These are phyloP conservation scores for Rubus idaeus DNA, from an alignment of 306 rosid genomes.

Conservation along the genomic window DNA sequence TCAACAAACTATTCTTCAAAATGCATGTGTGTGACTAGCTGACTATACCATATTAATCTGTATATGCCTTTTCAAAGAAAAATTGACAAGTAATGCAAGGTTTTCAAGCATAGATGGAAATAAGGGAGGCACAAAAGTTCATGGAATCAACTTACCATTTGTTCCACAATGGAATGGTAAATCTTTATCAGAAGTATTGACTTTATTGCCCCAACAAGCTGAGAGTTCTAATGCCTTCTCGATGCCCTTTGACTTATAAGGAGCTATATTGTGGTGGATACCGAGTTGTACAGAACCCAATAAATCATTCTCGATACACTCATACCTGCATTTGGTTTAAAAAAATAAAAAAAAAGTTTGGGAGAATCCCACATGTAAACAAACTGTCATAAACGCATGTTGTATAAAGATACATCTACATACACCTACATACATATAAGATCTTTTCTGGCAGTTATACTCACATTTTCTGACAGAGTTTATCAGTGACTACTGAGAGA, in stretches of 20 bases:
- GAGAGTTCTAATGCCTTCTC: constrained; percentile 86
- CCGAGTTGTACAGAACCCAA: constrained; percentile 68
- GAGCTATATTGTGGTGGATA: constrained; percentile 82
- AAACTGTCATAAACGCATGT: not conserved
- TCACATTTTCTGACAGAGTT: constrained; percentile 76
- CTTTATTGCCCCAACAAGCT: constrained; percentile 43
- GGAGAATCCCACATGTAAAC: not conserved
- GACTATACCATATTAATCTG: not conserved
- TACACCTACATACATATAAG: not conserved
- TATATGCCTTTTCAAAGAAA: no score
- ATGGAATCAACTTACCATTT: constrained; percentile 37
- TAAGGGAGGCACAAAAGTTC: not conserved
- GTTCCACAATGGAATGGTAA: constrained; percentile 37
- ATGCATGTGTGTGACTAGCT: not conserved
- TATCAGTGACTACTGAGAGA: constrained; percentile 59
- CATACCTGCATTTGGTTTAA: constrained; percentile 66
- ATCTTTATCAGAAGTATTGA: constrained; percentile 39
- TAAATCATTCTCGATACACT: constrained; percentile 85
- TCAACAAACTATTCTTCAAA: not conserved
- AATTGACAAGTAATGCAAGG: not conserved
- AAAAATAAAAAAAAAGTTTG: constrained; percentile 23
- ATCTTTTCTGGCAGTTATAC: constrained; percentile 25
- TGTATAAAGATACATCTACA: not conserved
- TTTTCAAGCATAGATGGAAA: not conserved
- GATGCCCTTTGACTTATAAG: constrained; percentile 87